Evolutionary conservation across 192 early-diverging fungal species (phyloP).

Genomic region (Gigaspora rosea): DNA sequence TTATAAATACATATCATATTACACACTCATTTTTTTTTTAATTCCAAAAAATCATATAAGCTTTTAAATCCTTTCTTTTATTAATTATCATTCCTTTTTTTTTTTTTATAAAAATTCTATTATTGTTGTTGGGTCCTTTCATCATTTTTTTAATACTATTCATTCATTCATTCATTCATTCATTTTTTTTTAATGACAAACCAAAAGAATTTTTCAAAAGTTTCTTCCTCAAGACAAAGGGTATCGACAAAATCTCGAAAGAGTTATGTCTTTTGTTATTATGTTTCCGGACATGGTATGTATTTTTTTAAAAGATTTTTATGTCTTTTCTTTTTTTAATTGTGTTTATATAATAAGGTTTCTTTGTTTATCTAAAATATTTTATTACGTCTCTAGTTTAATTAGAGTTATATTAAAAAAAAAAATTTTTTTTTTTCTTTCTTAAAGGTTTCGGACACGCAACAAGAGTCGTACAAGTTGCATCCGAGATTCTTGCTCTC

Average conservation of each 20-base stretch:
- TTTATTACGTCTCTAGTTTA: too few relatives aligned
- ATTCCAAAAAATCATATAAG: too few relatives aligned
- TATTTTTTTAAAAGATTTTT: too few relatives aligned
- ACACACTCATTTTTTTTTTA: too few relatives aligned
- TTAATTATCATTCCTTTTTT: neutral
- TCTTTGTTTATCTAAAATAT: neutral
- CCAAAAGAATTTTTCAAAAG: neutral
- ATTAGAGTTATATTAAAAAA: too few relatives aligned
- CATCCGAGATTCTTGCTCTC: constrained; percentile 48
- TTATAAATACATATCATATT: too few relatives aligned
- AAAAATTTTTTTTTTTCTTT: neutral
- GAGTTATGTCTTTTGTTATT: constrained; percentile 54
- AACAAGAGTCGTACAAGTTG: constrained; percentile 58
- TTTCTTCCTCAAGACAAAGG: neutral
- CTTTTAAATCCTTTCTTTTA: neutral
- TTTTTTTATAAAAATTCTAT: neutral
- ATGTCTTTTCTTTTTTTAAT: too few relatives aligned
- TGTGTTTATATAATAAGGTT: neutral
- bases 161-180: too few relatives aligned
- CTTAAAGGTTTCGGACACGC: constrained; percentile 65
- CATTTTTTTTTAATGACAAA: neutral
- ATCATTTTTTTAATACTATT: too few relatives aligned
- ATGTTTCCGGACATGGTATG: constrained; percentile 62
- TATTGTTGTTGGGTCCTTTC: too few relatives aligned
- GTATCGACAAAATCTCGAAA: constrained; percentile 23